Evolutionary conservation across 345 rosid species (phyloP), one percentile per base, ranked within the genome.

Genomic region (Zanthoxylum bungeanum): DNA sequence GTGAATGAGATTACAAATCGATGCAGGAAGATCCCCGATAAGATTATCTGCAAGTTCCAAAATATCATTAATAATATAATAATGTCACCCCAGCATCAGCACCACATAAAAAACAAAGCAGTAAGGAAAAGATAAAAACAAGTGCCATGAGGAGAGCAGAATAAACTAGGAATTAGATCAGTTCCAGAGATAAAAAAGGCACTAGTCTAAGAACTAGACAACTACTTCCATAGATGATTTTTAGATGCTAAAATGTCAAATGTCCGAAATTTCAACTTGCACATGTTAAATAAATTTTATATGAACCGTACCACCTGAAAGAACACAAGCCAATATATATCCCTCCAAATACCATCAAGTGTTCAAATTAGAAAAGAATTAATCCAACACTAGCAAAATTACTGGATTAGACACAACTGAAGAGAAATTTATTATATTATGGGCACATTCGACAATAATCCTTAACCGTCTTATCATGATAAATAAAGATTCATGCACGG

Each of bases 1-100:
- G 64, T 92, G 97, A 75, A 75, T 40, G 56, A 94, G 91, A 82
- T 83, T 90, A 84, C 97, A 86, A 69, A 92, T 79, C 58, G 98
- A 90, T 58, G 84, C 81, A 25, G 98, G 97, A 52, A 94, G 88
- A 66, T 85, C 95, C 75, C 92, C 90, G 25, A 94, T 77, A 51
- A 69, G 77, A 78, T 94, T 94, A 82, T 89, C 98, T 94, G 94
- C 80, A 83, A 83, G 51, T 75, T 75, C 75, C 55, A 65, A 75
- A 68, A 21, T 53, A 68, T 69, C 39, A 76, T 36, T 36, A 53
- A 37, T 53, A 44, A 34, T 28, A 52, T 37, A 52, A 3, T 40
- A 40, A 10, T 19, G 39, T 52, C 52, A 34, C 34, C 3, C 11
- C 24, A 39, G 11, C 57, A 2, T 57, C 11, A 44, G 31, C 64